Percentiles rank a stretch among this genome's conserved stretches.
phyloP scores from a whole-genome alignment of 192 early-diverging fungal genomes.

The Phlyctochytrium arcticum region DNA sequence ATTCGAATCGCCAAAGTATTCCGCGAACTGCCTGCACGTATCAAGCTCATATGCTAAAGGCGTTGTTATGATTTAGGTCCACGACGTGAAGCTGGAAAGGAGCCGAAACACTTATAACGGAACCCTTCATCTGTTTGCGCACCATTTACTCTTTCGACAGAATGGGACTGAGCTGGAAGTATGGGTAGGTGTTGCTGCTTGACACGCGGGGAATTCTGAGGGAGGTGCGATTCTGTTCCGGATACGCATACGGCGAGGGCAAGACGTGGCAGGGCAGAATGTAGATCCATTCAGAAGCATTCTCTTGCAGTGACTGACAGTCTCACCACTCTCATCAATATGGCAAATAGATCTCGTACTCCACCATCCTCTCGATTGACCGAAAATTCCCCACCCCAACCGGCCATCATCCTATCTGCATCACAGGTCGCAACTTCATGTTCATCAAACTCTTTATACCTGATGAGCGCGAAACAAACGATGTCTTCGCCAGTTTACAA shows the following conservation, averaged over 20 bases:
- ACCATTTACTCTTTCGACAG: constrained; percentile 70
- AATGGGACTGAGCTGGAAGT: constrained; percentile 48
- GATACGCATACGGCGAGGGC: too few species aligned
- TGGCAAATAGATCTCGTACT: constrained; percentile 67
- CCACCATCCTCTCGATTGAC: constrained; percentile 79
- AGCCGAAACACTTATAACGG: constrained; percentile 23
- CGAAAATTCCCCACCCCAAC: constrained; percentile 42
- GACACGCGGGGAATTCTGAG: too few species aligned
- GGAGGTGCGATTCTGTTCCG: too few species aligned
- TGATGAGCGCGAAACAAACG: constrained; percentile 63
- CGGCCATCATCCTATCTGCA: constrained; percentile 47
- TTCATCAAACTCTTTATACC: constrained; percentile 66
- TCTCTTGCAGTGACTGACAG: too few species aligned
- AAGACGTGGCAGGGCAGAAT: too few species aligned
- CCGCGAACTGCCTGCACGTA: background rate
- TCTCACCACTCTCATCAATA: too few species aligned
- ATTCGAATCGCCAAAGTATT: constrained; percentile 7
- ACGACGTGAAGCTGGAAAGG: constrained; percentile 20
- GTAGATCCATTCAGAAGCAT: too few species aligned
- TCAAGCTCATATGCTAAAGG: background rate
- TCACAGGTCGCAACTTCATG: constrained; percentile 81
- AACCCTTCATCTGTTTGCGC: constrained; percentile 68
- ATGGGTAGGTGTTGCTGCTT: constrained; percentile 55
- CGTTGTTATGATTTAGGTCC: constrained; percentile 16
- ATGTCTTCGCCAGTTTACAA: constrained; percentile 76